These are phyloP conservation scores for Hamigera avellanea DNA, from an alignment of 495 filamentous ascomycete species.

Conservation along the genomic window DNA sequence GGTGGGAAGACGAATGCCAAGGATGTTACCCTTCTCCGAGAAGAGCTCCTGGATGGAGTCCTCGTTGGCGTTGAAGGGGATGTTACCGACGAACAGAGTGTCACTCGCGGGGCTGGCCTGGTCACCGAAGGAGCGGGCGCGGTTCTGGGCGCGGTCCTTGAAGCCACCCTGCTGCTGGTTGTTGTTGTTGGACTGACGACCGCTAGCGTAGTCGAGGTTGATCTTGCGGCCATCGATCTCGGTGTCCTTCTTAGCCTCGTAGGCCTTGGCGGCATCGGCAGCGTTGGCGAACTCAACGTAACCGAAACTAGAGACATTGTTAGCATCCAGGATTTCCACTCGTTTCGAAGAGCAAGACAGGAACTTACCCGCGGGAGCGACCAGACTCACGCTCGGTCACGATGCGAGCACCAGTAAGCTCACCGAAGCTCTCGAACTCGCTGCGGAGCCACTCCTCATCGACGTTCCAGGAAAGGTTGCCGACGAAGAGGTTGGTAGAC, in stretches of 20 bases:
- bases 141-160: conserved; percentile 49
- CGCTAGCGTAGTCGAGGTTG: conserved; percentile 80
- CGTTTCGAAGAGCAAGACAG: neutral
- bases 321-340: conserved; percentile 10
- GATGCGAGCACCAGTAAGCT: conserved; percentile 62
- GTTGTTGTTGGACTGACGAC: conserved; percentile 41
- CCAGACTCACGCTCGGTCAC: conserved; percentile 74
- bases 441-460: conserved; percentile 82
- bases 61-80: conserved; percentile 75
- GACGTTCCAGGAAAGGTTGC: conserved; percentile 89
- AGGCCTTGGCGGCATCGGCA: conserved; percentile 63
- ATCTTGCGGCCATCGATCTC: conserved; percentile 76
- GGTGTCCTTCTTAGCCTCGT: conserved; percentile 64
- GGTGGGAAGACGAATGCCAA: conserved; percentile 79
- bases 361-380: conserved; percentile 69
- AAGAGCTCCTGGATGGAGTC: conserved; percentile 66
- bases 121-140: conserved; percentile 71
- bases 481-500: conserved; percentile 73
- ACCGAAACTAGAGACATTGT: conserved; percentile 53
- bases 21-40: conserved; percentile 54
- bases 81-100: conserved; percentile 90
- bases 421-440: conserved; percentile 78
- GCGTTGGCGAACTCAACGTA: conserved; percentile 81
- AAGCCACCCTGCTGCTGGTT: conserved; percentile 37
- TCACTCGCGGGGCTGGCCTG: conserved; percentile 62